phyloP scores from a whole-genome alignment of 768 basidiomycete genomes.

The Lentinula edodes region DNA sequence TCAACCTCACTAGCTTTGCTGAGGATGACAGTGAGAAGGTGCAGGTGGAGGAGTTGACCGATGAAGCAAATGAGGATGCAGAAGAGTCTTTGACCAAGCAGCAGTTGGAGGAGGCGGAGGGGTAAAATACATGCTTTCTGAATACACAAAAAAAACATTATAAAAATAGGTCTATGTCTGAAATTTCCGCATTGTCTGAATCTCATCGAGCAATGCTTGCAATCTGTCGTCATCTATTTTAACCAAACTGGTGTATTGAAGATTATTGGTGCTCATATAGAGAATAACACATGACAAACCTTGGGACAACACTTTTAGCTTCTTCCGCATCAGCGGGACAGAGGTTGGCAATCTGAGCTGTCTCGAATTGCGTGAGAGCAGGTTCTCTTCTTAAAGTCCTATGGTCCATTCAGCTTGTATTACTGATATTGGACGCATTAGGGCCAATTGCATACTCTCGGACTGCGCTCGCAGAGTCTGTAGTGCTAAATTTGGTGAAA shows the following conservation, averaged over 20 bases:
- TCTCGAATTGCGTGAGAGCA: slow-evolving; percentile 83
- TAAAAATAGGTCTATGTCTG: slow-evolving; percentile 47
- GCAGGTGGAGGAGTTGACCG: slow-evolving; percentile 25
- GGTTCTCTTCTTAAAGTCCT: slow-evolving; percentile 79
- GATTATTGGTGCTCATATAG: neutral
- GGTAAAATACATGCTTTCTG: slow-evolving; percentile 22
- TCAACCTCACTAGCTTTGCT: slow-evolving; percentile 57
- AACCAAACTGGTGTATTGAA: slow-evolving; percentile 49
- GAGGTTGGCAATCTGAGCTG: slow-evolving; percentile 87
- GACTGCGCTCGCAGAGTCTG: slow-evolving; percentile 78
- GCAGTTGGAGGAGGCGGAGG: slow-evolving; percentile 49
- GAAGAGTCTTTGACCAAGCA: slow-evolving; percentile 29
- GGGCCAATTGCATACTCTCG: slow-evolving; percentile 61
- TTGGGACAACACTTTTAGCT: slow-evolving; percentile 87
- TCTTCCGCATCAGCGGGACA: slow-evolving; percentile 87
- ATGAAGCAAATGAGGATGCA: slow-evolving; percentile 22
- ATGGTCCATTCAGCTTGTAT: neutral
- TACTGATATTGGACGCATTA: neutral
- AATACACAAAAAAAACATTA: neutral
- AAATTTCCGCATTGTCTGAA: slow-evolving; percentile 88
- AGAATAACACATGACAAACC: slow-evolving; percentile 35
- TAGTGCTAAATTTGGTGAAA: slow-evolving; percentile 86
- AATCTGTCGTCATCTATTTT: slow-evolving; percentile 86
- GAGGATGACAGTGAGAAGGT: slow-evolving; percentile 22
- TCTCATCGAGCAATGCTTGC: slow-evolving; percentile 78